Evolutionary conservation across 192 early-diverging fungal species (phyloP).

Genomic region (Lunasporangiospora selenospora): DNA sequence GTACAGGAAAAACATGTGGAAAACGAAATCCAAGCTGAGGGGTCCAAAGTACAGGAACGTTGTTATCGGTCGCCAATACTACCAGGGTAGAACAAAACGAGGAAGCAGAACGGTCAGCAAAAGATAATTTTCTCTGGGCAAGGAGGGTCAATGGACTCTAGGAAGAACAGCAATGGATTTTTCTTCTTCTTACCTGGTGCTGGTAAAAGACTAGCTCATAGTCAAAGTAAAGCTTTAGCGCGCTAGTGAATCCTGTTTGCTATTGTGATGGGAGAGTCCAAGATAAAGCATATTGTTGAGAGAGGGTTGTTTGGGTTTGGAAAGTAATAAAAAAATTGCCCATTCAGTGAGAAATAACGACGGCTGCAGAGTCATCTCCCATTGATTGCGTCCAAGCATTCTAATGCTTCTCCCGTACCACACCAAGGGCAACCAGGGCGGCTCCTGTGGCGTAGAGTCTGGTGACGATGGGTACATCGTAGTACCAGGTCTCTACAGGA

Average conservation of each 20-base stretch:
- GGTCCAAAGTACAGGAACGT: constrained; percentile 95
- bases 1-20: constrained; percentile 92
- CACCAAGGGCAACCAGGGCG: constrained; percentile 75
- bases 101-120: neutral
- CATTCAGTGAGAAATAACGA: too few species aligned
- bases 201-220: constrained; percentile 70
- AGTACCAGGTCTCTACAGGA: constrained; percentile 88
- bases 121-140: too few species aligned
- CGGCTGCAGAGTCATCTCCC: too few species aligned
- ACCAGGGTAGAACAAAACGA: neutral
- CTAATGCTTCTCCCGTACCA: too few species aligned
- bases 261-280: too few species aligned
- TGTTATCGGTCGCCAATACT: constrained; percentile 94
- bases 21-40: constrained; percentile 89
- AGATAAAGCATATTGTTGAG: too few species aligned
- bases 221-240: constrained; percentile 84
- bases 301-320: too few species aligned
- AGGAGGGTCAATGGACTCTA: neutral
- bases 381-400: too few species aligned
- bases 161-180: neutral
- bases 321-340: too few species aligned
- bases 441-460: constrained; percentile 87
- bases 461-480: constrained; percentile 86
- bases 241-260: constrained; percentile 85
- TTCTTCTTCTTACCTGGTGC: constrained; percentile 64